phyloP scores from a whole-genome alignment of 1,139 yeast species.

The Yamadazyma diospyri region DNA sequence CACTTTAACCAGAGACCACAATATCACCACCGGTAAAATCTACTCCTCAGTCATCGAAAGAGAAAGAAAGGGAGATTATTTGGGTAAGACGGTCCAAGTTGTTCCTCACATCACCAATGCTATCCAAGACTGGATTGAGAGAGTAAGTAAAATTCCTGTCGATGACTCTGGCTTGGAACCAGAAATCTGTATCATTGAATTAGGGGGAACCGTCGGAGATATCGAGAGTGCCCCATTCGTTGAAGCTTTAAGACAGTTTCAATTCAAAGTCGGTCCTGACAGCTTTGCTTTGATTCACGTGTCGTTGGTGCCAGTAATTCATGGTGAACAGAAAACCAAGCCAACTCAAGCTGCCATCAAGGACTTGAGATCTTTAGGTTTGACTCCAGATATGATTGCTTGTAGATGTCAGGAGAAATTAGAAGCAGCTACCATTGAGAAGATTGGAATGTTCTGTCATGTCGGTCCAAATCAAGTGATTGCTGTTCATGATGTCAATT shows the following conservation, averaged over 20 bases:
- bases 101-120: slow-evolving; percentile 98
- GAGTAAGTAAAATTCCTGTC: slow-evolving; percentile 87
- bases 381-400: slow-evolving; percentile 95
- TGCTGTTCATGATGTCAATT: slow-evolving; percentile 95
- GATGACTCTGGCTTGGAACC: slow-evolving; percentile 87
- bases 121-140: slow-evolving; percentile 97
- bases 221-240: slow-evolving; percentile 98
- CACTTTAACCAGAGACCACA: slow-evolving; percentile 89
- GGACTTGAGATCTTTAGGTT: slow-evolving; percentile 91
- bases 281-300: slow-evolving; percentile 96
- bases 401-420: slow-evolving; percentile 90
- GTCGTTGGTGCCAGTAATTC: slow-evolving; percentile 93
- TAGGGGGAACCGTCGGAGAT: slow-evolving; percentile 99
- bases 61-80: slow-evolving; percentile 95
- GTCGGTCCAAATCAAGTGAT: slow-evolving; percentile 97
- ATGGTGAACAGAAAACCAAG: slow-evolving; percentile 97
- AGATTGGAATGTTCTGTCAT: slow-evolving; percentile 98
- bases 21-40: slow-evolving; percentile 96
- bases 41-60: slow-evolving; percentile 90
- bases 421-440: slow-evolving; percentile 80
- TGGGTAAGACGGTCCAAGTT: slow-evolving; percentile 99
- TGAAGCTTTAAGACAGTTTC: slow-evolving; percentile 98
- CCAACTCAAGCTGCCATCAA: slow-evolving; percentile 99
- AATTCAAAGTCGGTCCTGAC: slow-evolving; percentile 91
- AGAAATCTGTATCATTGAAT: slow-evolving; percentile 92